A percentile compares a stretch with the other conserved stretches of the same genome.
These are phyloP conservation scores for Hortaea werneckii DNA, from an alignment of 2,329 filamentous ascomycete genomes.

Conservation along the genomic window DNA sequence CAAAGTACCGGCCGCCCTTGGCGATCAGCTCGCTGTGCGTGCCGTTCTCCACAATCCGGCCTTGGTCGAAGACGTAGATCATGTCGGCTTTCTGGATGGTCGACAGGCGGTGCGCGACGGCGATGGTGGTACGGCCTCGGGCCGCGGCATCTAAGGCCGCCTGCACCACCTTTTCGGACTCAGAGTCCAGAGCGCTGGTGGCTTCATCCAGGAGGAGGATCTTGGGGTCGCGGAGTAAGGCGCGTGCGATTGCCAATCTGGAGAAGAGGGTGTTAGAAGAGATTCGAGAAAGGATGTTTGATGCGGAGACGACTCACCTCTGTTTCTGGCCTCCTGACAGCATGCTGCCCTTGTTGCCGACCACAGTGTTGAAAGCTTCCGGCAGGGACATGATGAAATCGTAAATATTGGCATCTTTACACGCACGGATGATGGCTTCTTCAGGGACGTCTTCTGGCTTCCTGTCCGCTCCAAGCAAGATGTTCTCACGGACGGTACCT, in stretches of 20 bases:
- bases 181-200: constrained; percentile 56
- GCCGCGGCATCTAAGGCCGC: constrained; percentile 72
- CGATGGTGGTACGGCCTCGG: constrained; percentile 65
- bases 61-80: constrained; percentile 94
- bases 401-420: constrained; percentile 84
- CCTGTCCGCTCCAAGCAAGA: constrained; percentile 61
- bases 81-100: constrained; percentile 92
- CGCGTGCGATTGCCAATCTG: constrained; percentile 74
- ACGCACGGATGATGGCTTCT: constrained; percentile 63
- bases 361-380: constrained; percentile 39
- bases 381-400: constrained; percentile 81
- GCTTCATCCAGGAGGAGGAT: constrained; percentile 78
- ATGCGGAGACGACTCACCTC: constrained; percentile 34
- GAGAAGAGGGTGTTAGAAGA: neutral
- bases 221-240: constrained; percentile 81
- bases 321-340: constrained; percentile 90
- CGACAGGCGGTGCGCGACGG: constrained; percentile 81
- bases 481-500: constrained; percentile 83
- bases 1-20: constrained; percentile 31
- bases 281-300: neutral
- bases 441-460: constrained; percentile 55
- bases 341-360: constrained; percentile 77
- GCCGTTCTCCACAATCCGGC: constrained; percentile 73
- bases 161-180: constrained; percentile 71
- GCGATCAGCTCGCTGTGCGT: constrained; percentile 53